A percentile compares a stretch with the other conserved stretches of the same genome.
Conservation (phyloP, 129 eudicot species). For the Scalesia atractyloides region DNA sequence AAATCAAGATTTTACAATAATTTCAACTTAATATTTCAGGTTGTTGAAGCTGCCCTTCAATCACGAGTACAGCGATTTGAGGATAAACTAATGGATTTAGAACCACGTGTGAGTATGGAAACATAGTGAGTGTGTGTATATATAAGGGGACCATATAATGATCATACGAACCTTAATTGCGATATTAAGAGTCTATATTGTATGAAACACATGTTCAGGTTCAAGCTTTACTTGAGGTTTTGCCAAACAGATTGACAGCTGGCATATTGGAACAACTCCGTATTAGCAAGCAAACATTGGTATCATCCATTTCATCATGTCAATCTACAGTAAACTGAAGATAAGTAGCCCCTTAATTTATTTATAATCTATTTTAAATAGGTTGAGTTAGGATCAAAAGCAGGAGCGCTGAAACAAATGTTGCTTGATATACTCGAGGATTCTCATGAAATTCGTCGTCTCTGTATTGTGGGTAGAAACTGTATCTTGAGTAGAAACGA, state of each 20-base stretch:
- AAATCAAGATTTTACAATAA: not conserved
- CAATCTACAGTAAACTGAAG: slow-evolving; percentile 9
- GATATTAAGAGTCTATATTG: not conserved
- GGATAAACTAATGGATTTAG: slow-evolving; percentile 78
- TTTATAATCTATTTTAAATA: slow-evolving; percentile 14
- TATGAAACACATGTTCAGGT: slow-evolving; percentile 50
- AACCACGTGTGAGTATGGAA: slow-evolving; percentile 98
- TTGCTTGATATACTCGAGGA: slow-evolving; percentile 96
- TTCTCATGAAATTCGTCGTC: slow-evolving; percentile 88
- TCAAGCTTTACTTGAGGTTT: slow-evolving; percentile 86
- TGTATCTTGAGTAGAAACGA: slow-evolving; percentile 64
- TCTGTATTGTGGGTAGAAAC: slow-evolving; percentile 91
- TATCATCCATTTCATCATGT: slow-evolving; percentile 27
- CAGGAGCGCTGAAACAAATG: slow-evolving; percentile 97
- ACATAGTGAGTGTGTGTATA: slow-evolving; percentile 62
- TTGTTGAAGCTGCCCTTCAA: slow-evolving; percentile 93
- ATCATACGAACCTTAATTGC: slow-evolving; percentile 2
- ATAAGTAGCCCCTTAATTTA: not conserved
- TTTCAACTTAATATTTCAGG: slow-evolving; percentile 49
- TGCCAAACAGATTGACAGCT: slow-evolving; percentile 89
- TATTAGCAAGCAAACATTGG: slow-evolving; percentile 94
- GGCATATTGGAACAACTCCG: slow-evolving; percentile 91
- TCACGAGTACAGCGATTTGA: slow-evolving; percentile 90
- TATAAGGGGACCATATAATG: slow-evolving; percentile 8
- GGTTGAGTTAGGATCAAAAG: slow-evolving; percentile 94